Base-by-base conservation (phyloP, 2,329 filamentous ascomycete genomes). In the Exutisphaerella laricina region DNA sequence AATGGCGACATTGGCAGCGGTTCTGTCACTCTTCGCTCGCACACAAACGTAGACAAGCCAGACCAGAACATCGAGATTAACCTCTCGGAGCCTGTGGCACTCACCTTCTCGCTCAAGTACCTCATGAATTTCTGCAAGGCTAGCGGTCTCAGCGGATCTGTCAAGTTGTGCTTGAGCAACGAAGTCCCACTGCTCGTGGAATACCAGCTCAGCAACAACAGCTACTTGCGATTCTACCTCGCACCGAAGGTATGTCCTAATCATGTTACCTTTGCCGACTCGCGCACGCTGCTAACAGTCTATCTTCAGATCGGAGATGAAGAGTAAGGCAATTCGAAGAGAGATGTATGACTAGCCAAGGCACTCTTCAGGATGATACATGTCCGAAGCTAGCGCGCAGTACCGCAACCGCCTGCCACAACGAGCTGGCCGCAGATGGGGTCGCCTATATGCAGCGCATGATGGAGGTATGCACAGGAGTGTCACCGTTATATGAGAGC, bases 71-170 rank as follows among this genome's bases (percentile, higher is more conserved):
- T 97, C 58, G 79, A 87, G 54, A 96, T 98, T 66, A 81, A 88
- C 63, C 80, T 98, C 49, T 84, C 80, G 28, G 94, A 98, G 73
- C 88, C 92, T 39, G 92, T 98, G 48, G 78, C 86, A 25, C 79
- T 98, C 51, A 97, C 90, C 37, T 98, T 98, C 74, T 97, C 92
- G 23, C 84, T 98, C 61, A 98, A 98, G 74, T 98, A 98, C 72
- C 83, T 98, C 3, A 87, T 94, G 77, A 97, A 97, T 79, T 98
- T 98, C 75, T 97, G 92, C 85, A 98, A 98, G 75, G 94, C 94
- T 23, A 85, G 88, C 51, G 82, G 80, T 40, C 75, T 98, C 49
- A 90, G 89, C 28, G 73, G 68, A 56, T 76, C 78, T 55, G 94
- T 98, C 69, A 92, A 85, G 72, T 82, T 98, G 58, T 94, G 85